Evolutionary conservation across 1,284 basidiomycete species (phyloP), one percentile per base, ranked within the genome.

Genomic region (Lentinula novae-zelandiae): DNA sequence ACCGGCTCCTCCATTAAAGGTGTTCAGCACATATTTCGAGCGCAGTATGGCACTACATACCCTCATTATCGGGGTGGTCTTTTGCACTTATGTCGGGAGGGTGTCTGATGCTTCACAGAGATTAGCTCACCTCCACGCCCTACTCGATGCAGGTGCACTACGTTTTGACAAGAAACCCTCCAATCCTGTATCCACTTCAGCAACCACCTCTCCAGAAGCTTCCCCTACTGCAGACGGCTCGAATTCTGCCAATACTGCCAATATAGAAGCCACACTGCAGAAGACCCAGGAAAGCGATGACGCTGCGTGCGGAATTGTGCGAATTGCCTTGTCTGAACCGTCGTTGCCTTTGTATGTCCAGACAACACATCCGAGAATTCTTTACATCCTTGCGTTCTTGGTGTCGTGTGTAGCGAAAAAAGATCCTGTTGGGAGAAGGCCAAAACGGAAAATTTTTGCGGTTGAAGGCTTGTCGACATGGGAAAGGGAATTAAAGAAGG

Each of bases 371-470:
- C 89, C 90, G 0, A 80, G 84, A 2, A 71, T 86, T 5, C 67
- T 91, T 0, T 85, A 84, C 62, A 70, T 83, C 17, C 75, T 91
- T 5, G 84, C 82, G 0, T 90, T 87, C 70, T 79, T 91, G 6
- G 74, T 89, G 31, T 87, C 83, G 64, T 80, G 81, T 9, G 73
- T 82, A 1, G 81, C 87, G 0, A 89, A 89, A 67, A 82, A 86
- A 12, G 89, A 92, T 67, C 81, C 85, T 0, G 82, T 87, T 0
- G 90, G 89, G 38, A 77, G 88, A 17, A 86, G 83, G 61, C 89
- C 89, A 2, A 88, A 87, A 71, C 79, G 86, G 62, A 84, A 82
- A 57, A 75, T 88, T 0, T 92, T 90, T 72, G 84, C 87, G 0
- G 71, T 69, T 6, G 87, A 88, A 64, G 89, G 88, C 0, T 60